phyloP scores from a whole-genome alignment of 1,284 basidiomycete genomes.

The Stygiomarasmius scandens region DNA sequence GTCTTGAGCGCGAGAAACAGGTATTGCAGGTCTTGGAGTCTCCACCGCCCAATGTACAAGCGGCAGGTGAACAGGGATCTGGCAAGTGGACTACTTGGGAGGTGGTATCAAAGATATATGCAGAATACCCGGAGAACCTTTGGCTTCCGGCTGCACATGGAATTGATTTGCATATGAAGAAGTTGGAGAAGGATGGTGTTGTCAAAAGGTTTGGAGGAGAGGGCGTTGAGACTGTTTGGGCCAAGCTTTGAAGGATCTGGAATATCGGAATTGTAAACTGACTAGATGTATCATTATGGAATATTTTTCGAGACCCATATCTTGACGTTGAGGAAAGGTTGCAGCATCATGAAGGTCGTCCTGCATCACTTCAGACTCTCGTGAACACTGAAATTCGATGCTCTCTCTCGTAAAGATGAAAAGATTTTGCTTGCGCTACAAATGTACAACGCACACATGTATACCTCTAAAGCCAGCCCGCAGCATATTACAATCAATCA shows the following conservation, averaged over 20 bases:
- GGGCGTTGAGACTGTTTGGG: slow-evolving; percentile 43
- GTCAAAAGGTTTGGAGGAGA: slow-evolving; percentile 55
- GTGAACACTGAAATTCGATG: too few species aligned
- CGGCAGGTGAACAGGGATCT: slow-evolving; percentile 17
- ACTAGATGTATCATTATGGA: background rate
- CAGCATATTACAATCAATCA: too few species aligned
- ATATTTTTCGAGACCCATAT: too few species aligned
- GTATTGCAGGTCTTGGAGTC: slow-evolving; percentile 64
- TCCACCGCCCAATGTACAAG: slow-evolving; percentile 29
- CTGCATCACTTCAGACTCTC: too few species aligned
- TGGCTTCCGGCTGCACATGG: slow-evolving; percentile 76
- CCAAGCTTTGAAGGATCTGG: background rate
- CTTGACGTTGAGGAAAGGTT: too few species aligned
- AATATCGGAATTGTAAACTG: slow-evolving; percentile 10
- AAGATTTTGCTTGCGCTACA: too few species aligned
- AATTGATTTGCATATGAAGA: slow-evolving; percentile 74
- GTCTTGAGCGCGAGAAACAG: slow-evolving; percentile 82
- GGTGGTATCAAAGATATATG: slow-evolving; percentile 69
- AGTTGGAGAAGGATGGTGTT: slow-evolving; percentile 69
- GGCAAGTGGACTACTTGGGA: slow-evolving; percentile 62
- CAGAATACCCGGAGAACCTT: slow-evolving; percentile 68
- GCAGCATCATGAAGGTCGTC: too few species aligned
- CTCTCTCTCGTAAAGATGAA: too few species aligned
- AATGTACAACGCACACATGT: too few species aligned
- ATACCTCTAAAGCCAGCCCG: too few species aligned